Evolutionary conservation across 2,329 filamentous ascomycete species (phyloP).

Genomic region (Aspergillus ochraceoroseus): DNA sequence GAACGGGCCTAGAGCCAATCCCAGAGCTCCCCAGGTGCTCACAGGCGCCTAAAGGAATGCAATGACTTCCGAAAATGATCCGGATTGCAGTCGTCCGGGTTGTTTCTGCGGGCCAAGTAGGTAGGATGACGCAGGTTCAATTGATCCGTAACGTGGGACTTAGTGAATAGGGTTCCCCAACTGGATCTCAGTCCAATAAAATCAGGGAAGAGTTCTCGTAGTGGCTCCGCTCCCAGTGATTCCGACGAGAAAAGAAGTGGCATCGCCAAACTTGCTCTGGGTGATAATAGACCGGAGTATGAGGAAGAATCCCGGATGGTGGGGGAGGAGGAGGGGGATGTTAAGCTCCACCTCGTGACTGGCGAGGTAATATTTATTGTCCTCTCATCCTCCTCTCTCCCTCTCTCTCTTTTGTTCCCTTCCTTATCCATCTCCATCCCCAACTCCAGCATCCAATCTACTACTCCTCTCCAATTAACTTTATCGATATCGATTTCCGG

Average conservation of each 20-base stretch:
- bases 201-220: constrained; percentile 6
- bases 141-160: background rate
- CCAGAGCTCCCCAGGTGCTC: no score
- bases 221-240: constrained; percentile 1
- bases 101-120: constrained; percentile 5
- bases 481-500: constrained; percentile 20
- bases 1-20: no score
- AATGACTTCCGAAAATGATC: no score
- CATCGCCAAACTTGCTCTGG: background rate
- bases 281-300: background rate
- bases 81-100: constrained; percentile 13
- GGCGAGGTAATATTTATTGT: constrained; percentile 14
- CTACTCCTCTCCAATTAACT: background rate
- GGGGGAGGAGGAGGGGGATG: background rate
- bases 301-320: background rate
- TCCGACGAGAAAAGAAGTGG: constrained; percentile 15
- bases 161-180: no score
- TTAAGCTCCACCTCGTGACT: no score
- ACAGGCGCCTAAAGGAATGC: no score
- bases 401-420: constrained; percentile 9
- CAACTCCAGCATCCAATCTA: background rate
- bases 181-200: constrained; percentile 8
- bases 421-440: background rate
- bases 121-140: background rate
- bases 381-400: constrained; percentile 16